phyloP scores from a whole-genome alignment of 164 flowering plant species.

The Vitis labrusca region DNA sequence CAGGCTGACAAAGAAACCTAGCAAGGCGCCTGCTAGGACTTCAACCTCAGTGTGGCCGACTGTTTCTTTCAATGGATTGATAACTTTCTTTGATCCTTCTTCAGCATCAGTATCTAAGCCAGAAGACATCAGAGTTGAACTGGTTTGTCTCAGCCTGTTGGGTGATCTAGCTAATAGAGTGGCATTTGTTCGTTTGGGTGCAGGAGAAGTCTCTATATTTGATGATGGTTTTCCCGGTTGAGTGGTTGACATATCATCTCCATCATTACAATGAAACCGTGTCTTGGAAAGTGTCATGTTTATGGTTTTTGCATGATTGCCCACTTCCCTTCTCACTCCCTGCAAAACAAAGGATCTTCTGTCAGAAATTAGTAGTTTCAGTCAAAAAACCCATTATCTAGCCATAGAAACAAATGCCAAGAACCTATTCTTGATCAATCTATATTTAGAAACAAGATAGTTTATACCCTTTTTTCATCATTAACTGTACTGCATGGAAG shows the following conservation, averaged over 20 bases:
- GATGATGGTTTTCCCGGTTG: constrained; percentile 19
- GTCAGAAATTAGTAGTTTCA: neutral
- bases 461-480: too few relatives aligned
- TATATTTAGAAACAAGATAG: too few relatives aligned
- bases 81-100: constrained; percentile 4
- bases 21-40: constrained; percentile 74
- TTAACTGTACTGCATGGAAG: too few relatives aligned
- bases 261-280: constrained; percentile 8
- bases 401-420: too few relatives aligned
- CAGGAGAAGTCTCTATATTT: constrained; percentile 15
- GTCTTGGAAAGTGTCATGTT: constrained; percentile 35
- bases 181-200: constrained; percentile 13
- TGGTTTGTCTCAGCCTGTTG: constrained; percentile 1
- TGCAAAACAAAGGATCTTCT: constrained; percentile 25
- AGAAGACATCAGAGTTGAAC: neutral
- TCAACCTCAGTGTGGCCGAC: constrained; percentile 80
- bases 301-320: constrained; percentile 67
- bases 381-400: too few relatives aligned
- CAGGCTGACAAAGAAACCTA: constrained; percentile 67
- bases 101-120: constrained; percentile 6
- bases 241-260: constrained; percentile 20
- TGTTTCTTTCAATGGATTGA: constrained; percentile 52
- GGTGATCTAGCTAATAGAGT: constrained; percentile 14
- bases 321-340: constrained; percentile 95
- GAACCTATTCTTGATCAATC: too few relatives aligned